Conservation (phyloP, 2,329 filamentous ascomycete genomes). For the Mycogone perniciosa region DNA sequence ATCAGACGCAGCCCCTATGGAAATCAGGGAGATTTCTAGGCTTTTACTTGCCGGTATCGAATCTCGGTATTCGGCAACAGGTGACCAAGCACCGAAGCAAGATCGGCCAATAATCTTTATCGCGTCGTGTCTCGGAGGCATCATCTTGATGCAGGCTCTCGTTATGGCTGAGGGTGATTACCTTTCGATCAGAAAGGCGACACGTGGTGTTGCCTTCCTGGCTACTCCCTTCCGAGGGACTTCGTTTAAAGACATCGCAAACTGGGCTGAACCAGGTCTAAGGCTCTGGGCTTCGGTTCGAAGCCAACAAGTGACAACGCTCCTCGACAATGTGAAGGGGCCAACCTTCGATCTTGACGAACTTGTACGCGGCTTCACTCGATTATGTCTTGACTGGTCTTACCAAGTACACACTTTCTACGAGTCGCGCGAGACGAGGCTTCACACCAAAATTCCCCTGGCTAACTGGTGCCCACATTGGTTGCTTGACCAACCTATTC, state of each 20-base stretch:
- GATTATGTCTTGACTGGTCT: slow-evolving; percentile 11
- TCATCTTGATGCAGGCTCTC: slow-evolving; percentile 25
- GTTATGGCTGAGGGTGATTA: slow-evolving; percentile 16
- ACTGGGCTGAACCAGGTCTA: slow-evolving; percentile 17
- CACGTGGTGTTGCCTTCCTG: slow-evolving; percentile 22
- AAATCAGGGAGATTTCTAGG: slow-evolving; percentile 17
- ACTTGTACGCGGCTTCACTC: slow-evolving; percentile 19
- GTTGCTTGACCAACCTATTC: slow-evolving; percentile 10
- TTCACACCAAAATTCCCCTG: slow-evolving; percentile 12
- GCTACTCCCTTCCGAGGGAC: slow-evolving; percentile 25
- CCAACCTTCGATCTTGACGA: slow-evolving; percentile 14
- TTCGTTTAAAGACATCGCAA: slow-evolving; percentile 20
- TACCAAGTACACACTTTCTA: slow-evolving; percentile 19
- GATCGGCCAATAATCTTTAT: slow-evolving; percentile 25
- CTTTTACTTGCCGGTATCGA: slow-evolving; percentile 21
- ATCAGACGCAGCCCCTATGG: slow-evolving; percentile 14
- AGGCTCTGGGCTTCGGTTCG: slow-evolving; percentile 11
- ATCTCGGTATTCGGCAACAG: slow-evolving; percentile 3
- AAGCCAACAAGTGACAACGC: slow-evolving; percentile 10
- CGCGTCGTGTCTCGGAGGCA: slow-evolving; percentile 28
- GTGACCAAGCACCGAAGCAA: background rate
- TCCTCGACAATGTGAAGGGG: slow-evolving; percentile 17
- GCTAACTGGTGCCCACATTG: too few species aligned
- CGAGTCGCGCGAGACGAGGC: slow-evolving; percentile 16
- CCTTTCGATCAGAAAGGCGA: slow-evolving; percentile 13